A percentile compares a stretch with the other conserved stretches of the same genome.
These are phyloP conservation scores for Lepidium africanum DNA, from an alignment of 345 rosid species.

Conservation along the genomic window DNA sequence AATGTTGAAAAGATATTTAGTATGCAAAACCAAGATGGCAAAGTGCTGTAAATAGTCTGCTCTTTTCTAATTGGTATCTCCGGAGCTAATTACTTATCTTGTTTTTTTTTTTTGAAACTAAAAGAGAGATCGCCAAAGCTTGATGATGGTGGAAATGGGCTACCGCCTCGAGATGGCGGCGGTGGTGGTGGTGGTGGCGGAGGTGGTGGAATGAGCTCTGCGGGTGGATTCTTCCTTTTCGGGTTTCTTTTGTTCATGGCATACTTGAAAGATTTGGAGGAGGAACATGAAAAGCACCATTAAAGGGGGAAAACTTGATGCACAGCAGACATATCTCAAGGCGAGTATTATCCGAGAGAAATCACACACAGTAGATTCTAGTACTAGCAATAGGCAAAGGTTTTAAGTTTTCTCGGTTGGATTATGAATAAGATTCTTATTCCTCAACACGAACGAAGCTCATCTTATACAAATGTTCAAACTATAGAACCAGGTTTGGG, in stretches of 20 bases:
- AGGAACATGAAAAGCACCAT: conserved; percentile 38
- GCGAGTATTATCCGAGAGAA: neutral
- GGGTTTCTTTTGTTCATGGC: conserved; percentile 81
- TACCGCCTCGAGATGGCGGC: conserved; percentile 65
- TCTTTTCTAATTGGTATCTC: neutral
- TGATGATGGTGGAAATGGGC: conserved; percentile 74
- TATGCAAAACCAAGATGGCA: neutral
- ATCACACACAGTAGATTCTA: neutral
- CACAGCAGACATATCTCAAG: neutral
- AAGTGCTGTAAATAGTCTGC: neutral
- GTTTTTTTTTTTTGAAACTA: too few species aligned
- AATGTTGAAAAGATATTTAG: neutral
- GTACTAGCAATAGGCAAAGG: neutral
- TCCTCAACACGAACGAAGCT: neutral
- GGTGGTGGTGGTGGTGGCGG: conserved; percentile 84
- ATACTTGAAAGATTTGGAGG: conserved; percentile 69
- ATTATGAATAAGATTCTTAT: neutral
- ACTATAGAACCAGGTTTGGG: neutral
- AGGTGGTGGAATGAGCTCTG: conserved; percentile 75
- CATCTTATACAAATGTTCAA: neutral
- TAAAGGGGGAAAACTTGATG: neutral
- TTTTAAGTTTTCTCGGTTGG: neutral
- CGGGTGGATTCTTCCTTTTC: conserved; percentile 84
- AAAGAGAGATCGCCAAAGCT: conserved; percentile 53
- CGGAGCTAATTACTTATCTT: neutral